Evolutionary conservation across 768 basidiomycete genomes (phyloP).

Genomic region (Infundibulicybe gibba): DNA sequence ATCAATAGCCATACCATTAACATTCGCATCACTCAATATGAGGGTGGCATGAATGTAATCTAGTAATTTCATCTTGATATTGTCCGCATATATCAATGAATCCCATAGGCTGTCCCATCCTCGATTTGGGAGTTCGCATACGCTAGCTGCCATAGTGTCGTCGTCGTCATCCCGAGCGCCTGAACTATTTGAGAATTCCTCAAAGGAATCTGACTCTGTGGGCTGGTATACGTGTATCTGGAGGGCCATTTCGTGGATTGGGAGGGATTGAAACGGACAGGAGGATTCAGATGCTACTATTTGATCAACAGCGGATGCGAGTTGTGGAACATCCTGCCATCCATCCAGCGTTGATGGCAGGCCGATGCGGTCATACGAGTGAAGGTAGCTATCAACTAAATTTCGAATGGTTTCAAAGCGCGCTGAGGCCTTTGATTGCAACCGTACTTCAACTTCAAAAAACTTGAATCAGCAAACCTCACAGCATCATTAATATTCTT

Average conservation of each 20-base stretch:
- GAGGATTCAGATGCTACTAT: constrained; percentile 72
- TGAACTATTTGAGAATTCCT: constrained; percentile 69
- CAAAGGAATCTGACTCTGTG: constrained; percentile 58
- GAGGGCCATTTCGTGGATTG: constrained; percentile 56
- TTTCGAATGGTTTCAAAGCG: constrained; percentile 74
- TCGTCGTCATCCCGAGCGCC: constrained; percentile 59
- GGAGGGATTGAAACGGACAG: constrained; percentile 49
- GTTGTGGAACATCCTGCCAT: constrained; percentile 73
- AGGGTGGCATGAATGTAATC: constrained; percentile 96
- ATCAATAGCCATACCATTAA: constrained; percentile 60
- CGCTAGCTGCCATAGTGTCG: constrained; percentile 82
- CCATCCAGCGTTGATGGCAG: constrained; percentile 71
- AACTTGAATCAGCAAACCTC: constrained; percentile 2
- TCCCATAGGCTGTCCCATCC: constrained; percentile 93
- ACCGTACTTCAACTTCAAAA: constrained; percentile 75
- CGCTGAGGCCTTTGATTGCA: constrained; percentile 62
- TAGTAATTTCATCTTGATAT: constrained; percentile 84
- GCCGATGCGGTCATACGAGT: constrained; percentile 61
- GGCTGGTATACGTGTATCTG: constrained; percentile 91
- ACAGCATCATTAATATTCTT: constrained; percentile 8
- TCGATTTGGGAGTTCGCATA: constrained; percentile 82
- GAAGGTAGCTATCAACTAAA: constrained; percentile 52
- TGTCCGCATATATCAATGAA: constrained; percentile 77
- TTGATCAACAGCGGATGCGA: constrained; percentile 71
- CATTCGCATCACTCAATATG: constrained; percentile 83